These are phyloP conservation scores for Stemphylium beticola DNA, from an alignment of 2,329 filamentous ascomycete species.

Conservation along the genomic window DNA sequence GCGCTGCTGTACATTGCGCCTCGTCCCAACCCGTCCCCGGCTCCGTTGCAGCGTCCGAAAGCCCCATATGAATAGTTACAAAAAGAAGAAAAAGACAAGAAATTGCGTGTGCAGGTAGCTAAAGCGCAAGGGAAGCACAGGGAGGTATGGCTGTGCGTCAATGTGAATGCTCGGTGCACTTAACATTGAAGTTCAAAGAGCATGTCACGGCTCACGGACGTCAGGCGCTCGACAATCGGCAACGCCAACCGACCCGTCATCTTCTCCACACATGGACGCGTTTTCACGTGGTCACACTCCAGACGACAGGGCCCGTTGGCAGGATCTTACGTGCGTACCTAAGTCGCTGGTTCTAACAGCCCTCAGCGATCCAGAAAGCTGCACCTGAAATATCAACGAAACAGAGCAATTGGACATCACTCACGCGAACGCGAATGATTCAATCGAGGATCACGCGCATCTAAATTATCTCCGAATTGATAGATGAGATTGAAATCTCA, in stretches of 20 bases:
- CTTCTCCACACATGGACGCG: slow-evolving; percentile 19
- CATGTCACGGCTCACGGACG: slow-evolving; percentile 6
- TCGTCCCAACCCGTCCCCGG: slow-evolving; percentile 46
- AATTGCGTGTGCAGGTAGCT: too few species aligned
- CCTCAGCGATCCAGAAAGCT: neutral
- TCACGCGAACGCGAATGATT: neutral
- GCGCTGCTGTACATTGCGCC: slow-evolving; percentile 49
- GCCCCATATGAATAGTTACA: slow-evolving; percentile 21
- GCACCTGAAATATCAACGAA: neutral
- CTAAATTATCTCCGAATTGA: neutral
- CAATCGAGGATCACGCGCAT: neutral
- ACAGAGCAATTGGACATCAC: too few species aligned
- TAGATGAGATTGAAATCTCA: neutral
- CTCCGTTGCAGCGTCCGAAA: slow-evolving; percentile 19
- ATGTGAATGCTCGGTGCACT: slow-evolving; percentile 8
- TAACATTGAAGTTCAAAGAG: slow-evolving; percentile 7
- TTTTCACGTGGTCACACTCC: slow-evolving; percentile 21
- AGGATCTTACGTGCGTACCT: neutral
- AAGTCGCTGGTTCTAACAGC: neutral
- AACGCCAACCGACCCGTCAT: slow-evolving; percentile 2
- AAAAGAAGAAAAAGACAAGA: neutral
- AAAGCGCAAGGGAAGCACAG: neutral
- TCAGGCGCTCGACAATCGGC: slow-evolving; percentile 16
- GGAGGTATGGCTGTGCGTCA: neutral
- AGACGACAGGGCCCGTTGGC: neutral